Evolutionary conservation across 208 protist species (phyloP), one percentile per base, ranked within the genome.

Genomic region (Zelonia costaricensis): DNA sequence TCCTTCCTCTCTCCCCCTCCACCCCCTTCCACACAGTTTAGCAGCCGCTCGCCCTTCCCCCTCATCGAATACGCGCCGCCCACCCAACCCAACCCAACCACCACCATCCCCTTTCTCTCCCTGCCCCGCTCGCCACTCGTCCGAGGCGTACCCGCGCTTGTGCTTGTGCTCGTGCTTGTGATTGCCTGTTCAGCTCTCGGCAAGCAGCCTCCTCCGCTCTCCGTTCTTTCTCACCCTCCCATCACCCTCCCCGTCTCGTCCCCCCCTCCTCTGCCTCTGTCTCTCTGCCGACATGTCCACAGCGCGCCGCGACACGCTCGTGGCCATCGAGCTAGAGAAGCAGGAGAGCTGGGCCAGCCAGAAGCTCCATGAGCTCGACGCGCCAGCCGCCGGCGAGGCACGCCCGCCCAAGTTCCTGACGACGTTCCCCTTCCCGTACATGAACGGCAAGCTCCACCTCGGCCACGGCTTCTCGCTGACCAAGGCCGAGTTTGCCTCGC

Each of bases 361-460:
- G 55, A 84, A 85, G 67, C 54, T 90, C 13, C 71, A 93, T 40
- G 76, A 92, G 61, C 51, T 74, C 18, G 77, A 95, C 40, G 86
- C 89, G 31, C 86, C 86, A 8, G 48, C 64, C 33, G 62, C 67
- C 2, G 79, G 85, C 9, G 77, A 82, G 53, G 42, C 30, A 4
- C 58, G 55, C 15, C 79, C 74, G 16, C 66, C 72, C 25, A 99
- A 99, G 85, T 99, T 92, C 82, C 84, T 99, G 47, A 90, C 96
- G 44, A 99, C 98, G 13, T 99, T 99, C 66, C 99, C 99, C n/a
- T 99, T 99, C 70, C 98, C 99, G n/a, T 99, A 99, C 94, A 99
- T 99, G 98, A 99, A 99, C 76, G 98, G 98, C 45, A 82, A 79
- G 40, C 92, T 99, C 1, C 99, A 99, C 75, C 83, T 99, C 27